Percentiles rank a stretch among this genome's conserved stretches.
These are phyloP conservation scores for Aspergillus aculeatinus DNA, from an alignment of 2,329 filamentous ascomycete species.

Conservation along the genomic window DNA sequence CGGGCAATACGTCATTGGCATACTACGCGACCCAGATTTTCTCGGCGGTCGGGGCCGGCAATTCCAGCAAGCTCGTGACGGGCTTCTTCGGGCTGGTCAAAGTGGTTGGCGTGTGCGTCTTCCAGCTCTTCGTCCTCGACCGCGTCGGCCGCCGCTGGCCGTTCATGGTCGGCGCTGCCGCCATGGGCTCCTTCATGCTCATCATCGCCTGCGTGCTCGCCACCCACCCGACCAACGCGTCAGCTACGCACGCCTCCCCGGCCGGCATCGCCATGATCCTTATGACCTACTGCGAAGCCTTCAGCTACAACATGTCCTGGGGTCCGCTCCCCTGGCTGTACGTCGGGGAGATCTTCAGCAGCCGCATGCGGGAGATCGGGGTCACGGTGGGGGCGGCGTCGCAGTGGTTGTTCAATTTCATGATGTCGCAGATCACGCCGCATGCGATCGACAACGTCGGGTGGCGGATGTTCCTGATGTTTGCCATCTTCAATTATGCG, in stretches of 20 bases:
- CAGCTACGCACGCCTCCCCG: slow-evolving; percentile 32
- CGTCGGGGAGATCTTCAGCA: slow-evolving; percentile 39
- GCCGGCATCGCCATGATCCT: slow-evolving; percentile 50
- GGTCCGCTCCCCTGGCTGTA: slow-evolving; percentile 40
- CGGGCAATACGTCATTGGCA: slow-evolving; percentile 53
- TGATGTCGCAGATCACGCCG: slow-evolving; percentile 41
- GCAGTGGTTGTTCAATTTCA: slow-evolving; percentile 44
- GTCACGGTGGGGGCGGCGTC: slow-evolving; percentile 36
- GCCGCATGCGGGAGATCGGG: slow-evolving; percentile 36
- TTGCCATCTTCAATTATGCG: slow-evolving; percentile 50
- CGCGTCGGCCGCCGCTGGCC: slow-evolving; percentile 50
- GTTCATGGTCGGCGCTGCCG: slow-evolving; percentile 50
- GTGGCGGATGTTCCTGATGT: slow-evolving; percentile 54
- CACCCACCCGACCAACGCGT: slow-evolving; percentile 42
- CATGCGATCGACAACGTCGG: slow-evolving; percentile 49
- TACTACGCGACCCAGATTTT: slow-evolving; percentile 57
- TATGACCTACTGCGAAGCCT: slow-evolving; percentile 54
- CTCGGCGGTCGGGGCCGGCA: slow-evolving; percentile 49
- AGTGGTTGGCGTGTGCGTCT: slow-evolving; percentile 49
- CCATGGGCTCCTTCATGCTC: slow-evolving; percentile 56
- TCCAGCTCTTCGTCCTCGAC: slow-evolving; percentile 52
- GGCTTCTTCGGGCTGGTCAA: slow-evolving; percentile 57
- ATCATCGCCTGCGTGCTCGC: slow-evolving; percentile 52
- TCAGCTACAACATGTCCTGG: slow-evolving; percentile 43
- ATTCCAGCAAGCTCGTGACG: slow-evolving; percentile 50